Evolutionary conservation across 306 rosid species (phyloP), one percentile per base, ranked within the genome.

Genomic region (Geum urbanum): DNA sequence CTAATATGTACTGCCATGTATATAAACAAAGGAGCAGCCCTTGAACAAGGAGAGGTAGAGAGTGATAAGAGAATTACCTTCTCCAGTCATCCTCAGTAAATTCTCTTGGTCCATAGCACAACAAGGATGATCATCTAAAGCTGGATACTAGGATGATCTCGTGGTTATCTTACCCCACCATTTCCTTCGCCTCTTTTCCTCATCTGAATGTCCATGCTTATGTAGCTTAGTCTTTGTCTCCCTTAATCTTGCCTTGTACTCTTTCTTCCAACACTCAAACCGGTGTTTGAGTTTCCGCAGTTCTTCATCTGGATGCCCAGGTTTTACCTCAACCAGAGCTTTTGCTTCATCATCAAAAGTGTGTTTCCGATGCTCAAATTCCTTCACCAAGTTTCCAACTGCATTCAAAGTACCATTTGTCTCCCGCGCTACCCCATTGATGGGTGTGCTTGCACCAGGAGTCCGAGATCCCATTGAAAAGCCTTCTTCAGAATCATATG

Each of bases 211-310:
- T 63, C 84, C 83, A 64, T 73, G 50, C 73, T 78, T 89, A 14
- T 71, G 76, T 76, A 89, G 77, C 83, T 75, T 91, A 22, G 74
- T 63, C 78, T 89, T 95, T 19, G 89, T 69, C 45, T 82, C 95
- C 18, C 83, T 71, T 62, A 95, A 81, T 73, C 91, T 86, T 16
- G 66, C 71, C 82, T 87, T 91, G 83, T 87, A 95, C 48, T 95
- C 99, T 78, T 87, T 95, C 82, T 89, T 95, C 99, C 99, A 95
- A 39, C 62, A 78, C 75, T 89, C 90, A 32, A 95, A 95, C 57
- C 72, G 81, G 45, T 70, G 78, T 74, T 82, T 89, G 66, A 95
- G 88, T 78, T 75, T 89, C 48, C 85, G 73, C 58, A 87, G 75
- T 49, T 95, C 97, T 8, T 85, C 96, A 27, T 77, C 76, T 5